A percentile compares a stretch with the other conserved stretches of the same genome.
phyloP scores from a whole-genome alignment of 352 stramenopile genomes.

The Globisporangium cystogenes region DNA sequence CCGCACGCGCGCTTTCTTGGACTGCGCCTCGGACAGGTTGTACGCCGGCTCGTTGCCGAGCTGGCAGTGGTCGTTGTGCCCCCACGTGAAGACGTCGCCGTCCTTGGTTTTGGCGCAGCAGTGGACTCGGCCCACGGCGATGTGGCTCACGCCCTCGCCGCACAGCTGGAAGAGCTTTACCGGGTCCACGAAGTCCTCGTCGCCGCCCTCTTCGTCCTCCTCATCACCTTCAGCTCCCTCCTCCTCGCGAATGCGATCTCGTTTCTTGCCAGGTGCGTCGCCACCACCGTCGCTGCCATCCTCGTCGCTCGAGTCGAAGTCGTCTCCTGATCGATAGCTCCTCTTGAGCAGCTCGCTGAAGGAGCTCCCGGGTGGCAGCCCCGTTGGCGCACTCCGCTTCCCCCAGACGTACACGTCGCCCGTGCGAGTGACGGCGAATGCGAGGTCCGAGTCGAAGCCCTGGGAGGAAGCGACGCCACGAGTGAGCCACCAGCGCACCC shows the following conservation, averaged over 20 bases:
- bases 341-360: constrained; percentile 24
- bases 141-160: constrained; percentile 61
- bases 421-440: constrained; percentile 60
- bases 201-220: constrained; percentile 36
- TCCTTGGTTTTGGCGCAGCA: constrained; percentile 74
- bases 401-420: constrained; percentile 82
- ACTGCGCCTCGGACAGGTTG: constrained; percentile 40
- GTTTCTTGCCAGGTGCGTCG: background rate
- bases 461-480: too few species aligned
- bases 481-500: too few species aligned
- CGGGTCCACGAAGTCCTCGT: constrained; percentile 67
- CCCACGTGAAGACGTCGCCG: constrained; percentile 81
- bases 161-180: constrained; percentile 60
- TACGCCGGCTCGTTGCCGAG: constrained; percentile 61
- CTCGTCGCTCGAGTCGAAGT: constrained; percentile 48
- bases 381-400: constrained; percentile 53
- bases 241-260: constrained; percentile 12
- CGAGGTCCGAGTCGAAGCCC: constrained; percentile 81
- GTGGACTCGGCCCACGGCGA: constrained; percentile 71
- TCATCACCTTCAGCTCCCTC: constrained; percentile 21
- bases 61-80: constrained; percentile 80
- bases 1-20: constrained; percentile 49
- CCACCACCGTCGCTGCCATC: constrained; percentile 19
- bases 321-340: constrained; percentile 25
- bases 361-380: constrained; percentile 29